Base-by-base conservation (phyloP, 2,329 filamentous ascomycete species). In the Knoxdaviesia capensis region DNA sequence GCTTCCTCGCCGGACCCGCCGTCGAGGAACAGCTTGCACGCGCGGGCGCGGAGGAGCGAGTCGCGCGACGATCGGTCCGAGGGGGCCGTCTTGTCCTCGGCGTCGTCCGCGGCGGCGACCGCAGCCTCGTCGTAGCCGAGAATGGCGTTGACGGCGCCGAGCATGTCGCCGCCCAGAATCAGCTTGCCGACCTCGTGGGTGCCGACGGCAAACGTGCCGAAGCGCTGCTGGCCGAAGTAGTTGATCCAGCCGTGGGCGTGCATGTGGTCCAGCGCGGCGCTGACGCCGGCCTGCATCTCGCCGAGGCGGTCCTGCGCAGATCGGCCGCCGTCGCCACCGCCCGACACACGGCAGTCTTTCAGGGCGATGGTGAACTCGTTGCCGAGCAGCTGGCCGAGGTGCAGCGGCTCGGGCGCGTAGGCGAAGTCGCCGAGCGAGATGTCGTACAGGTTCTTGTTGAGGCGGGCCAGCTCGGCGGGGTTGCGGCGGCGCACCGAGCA, bases 201-300 rank as follows among this genome's bases (percentile, higher is more conserved):
- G 33, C 86, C 81, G 8, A 83, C 80, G 31, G 75, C 65, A 57
- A 90, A 88, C 0, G 86, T 88, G 31, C 90, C 90, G 52, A 98
- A 98, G 29, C 90, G 77, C 60, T 98, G 90, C n/a, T 96, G 74
- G 6, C 90, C 90, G 54, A 87, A 98, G 62, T 96, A 98, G 60
- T 98, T 98, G 59, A 98, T 77, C 65, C 92, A 98, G 3, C 90
- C 90, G 38, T 78, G 70, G 37, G 74, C 61, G 43, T 69, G 65
- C 49, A 96, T 73, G 47, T 78, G 73, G 36, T 69, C 63, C 41
- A 94, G 62, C 1, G 83, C 68, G 9, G 66, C 57, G 43, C 66
- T 65, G 7, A 76, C 64, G 34, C 69, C 55, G 30, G 48, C 43
- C 42, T 49, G 52, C 38, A 63, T 48, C 33, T 50, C 48, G 10